These are phyloP conservation scores for Calonectria multiphialidica DNA, from an alignment of 2,329 filamentous ascomycete genomes.

Conservation along the genomic window DNA sequence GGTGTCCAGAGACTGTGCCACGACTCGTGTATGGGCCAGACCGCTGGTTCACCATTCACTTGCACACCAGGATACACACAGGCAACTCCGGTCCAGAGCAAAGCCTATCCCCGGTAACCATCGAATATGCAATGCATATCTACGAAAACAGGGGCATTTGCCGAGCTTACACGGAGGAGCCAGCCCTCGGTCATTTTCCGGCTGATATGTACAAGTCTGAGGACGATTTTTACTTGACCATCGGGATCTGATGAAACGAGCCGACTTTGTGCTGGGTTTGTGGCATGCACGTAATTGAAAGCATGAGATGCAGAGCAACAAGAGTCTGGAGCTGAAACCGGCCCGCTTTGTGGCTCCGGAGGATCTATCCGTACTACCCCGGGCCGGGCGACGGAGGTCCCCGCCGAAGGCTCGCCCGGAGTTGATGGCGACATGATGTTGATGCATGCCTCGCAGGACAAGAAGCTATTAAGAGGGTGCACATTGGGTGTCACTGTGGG, in stretches of 20 bases:
- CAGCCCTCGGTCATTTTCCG: neutral
- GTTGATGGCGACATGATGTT: neutral
- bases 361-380: neutral
- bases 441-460: neutral
- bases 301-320: neutral
- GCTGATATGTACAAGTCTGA: neutral
- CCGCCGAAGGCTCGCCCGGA: neutral
- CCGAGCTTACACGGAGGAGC: neutral
- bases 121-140: neutral
- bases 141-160: neutral
- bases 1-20: neutral
- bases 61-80: neutral
- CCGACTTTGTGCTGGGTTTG: neutral
- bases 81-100: neutral
- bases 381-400: conserved; percentile 21
- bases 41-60: neutral
- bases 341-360: conserved; percentile 9
- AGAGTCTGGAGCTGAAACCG: neutral
- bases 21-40: neutral
- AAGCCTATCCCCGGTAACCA: neutral
- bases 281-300: neutral
- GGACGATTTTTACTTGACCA: neutral
- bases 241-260: neutral
- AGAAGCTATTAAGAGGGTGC: neutral
- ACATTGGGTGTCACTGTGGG: neutral